phyloP scores from a whole-genome alignment of 345 rosid genomes.

The Populus simonii region DNA sequence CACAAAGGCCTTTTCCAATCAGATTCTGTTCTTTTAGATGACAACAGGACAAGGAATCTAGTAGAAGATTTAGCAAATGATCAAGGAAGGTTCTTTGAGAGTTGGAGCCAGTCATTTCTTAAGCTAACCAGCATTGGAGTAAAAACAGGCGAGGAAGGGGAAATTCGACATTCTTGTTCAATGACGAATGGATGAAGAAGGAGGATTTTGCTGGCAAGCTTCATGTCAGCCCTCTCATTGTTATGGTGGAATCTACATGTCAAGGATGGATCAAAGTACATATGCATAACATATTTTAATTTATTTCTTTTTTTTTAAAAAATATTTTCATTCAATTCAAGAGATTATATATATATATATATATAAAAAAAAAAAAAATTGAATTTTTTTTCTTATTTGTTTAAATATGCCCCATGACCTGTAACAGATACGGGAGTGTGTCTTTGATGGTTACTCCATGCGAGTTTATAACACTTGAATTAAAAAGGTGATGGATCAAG shows the following conservation, averaged over 20 bases:
- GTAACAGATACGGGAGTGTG: too few relatives aligned
- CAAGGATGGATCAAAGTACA: too few relatives aligned
- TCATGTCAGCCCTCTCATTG: neutral
- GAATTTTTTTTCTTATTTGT: too few relatives aligned
- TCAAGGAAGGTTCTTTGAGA: conserved; percentile 48
- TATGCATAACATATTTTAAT: too few relatives aligned
- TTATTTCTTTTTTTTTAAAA: too few relatives aligned
- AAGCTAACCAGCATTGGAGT: conserved; percentile 68
- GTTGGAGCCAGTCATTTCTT: conserved; percentile 68
- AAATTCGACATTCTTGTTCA: conserved; percentile 67
- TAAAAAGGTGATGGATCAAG: too few relatives aligned
- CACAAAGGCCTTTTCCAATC: conserved; percentile 72
- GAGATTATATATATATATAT: too few relatives aligned
- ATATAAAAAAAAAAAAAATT: too few relatives aligned
- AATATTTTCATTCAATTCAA: too few relatives aligned
- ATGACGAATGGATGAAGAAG: conserved; percentile 13
- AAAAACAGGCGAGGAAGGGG: conserved; percentile 63
- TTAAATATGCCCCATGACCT: too few relatives aligned
- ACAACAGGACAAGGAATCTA: conserved; percentile 47
- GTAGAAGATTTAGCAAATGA: conserved; percentile 55
- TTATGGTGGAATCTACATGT: neutral
- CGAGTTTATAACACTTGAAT: too few relatives aligned
- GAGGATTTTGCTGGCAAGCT: neutral
- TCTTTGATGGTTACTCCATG: too few relatives aligned
- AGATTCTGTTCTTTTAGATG: conserved; percentile 57